Conservation (phyloP, 108 stramenopile species). For the Fistulifera pelliculosa region DNA sequence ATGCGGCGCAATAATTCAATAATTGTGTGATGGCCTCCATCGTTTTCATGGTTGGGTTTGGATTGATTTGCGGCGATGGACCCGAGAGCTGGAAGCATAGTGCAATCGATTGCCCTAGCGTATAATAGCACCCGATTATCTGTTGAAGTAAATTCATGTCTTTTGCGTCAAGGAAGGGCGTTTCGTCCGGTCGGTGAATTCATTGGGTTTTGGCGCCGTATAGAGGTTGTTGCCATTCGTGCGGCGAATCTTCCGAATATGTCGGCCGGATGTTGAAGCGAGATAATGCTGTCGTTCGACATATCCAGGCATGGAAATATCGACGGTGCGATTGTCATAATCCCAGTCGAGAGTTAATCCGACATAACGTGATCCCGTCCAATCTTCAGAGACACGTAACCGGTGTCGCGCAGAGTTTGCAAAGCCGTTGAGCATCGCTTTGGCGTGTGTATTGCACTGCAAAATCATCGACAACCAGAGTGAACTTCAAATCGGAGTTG, state of each 20-base stretch:
- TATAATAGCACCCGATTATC: constrained; percentile 32
- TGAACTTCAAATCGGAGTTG: constrained; percentile 20
- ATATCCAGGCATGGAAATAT: constrained; percentile 37
- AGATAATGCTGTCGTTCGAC: constrained; percentile 20
- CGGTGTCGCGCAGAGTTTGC: constrained; percentile 11
- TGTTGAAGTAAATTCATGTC: constrained; percentile 22
- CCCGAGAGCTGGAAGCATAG: constrained; percentile 26
- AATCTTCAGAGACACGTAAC: constrained; percentile 17
- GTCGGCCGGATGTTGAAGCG: constrained; percentile 23
- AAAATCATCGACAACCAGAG: constrained; percentile 48
- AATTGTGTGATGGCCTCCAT: constrained; percentile 16
- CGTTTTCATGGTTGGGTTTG: constrained; percentile 15
- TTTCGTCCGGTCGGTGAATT: constrained; percentile 10
- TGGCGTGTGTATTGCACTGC: constrained; percentile 28
- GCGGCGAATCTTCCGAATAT: constrained; percentile 30
- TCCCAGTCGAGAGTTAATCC: constrained; percentile 23
- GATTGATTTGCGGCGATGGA: constrained; percentile 22
- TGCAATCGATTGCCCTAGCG: constrained; percentile 28
- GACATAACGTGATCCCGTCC: constrained; percentile 18
- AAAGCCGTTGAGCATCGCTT: constrained; percentile 30
- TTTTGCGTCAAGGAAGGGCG: constrained; percentile 4
- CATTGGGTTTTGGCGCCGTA: constrained; percentile 36
- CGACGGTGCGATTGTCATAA: constrained; percentile 13
- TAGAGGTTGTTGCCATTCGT: constrained; percentile 16
- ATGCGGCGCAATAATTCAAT: constrained; percentile 41